Evolutionary conservation across 306 rosid species (phyloP).

Genomic region (Potentilla sterilis): DNA sequence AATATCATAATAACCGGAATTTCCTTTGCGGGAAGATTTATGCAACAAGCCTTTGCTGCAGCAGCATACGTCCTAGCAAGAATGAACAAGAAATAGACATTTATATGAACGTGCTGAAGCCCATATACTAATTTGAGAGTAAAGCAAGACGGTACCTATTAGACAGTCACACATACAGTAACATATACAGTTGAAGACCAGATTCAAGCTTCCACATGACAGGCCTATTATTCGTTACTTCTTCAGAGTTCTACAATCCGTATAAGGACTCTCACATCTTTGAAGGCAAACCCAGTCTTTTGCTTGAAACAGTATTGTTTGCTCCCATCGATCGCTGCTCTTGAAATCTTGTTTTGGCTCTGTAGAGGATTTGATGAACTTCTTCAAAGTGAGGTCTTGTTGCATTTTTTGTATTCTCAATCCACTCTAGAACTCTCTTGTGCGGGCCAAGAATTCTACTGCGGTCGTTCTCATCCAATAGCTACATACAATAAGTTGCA

Average conservation of each 20-base stretch:
- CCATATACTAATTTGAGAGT: background rate
- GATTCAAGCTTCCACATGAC: background rate
- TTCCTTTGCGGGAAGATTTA: background rate
- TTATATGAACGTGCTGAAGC: background rate
- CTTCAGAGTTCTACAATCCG: background rate
- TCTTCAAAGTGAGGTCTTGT: constrained; percentile 82
- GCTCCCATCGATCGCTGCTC: constrained; percentile 33
- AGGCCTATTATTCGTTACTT: background rate
- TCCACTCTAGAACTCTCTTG: constrained; percentile 78
- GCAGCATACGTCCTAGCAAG: background rate
- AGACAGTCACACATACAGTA: background rate
- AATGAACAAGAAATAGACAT: background rate
- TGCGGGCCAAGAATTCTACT: constrained; percentile 69
- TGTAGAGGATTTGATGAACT: constrained; percentile 54
- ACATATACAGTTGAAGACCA: constrained; percentile 9
- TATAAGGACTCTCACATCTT: constrained; percentile 32
- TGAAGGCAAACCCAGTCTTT: constrained; percentile 37
- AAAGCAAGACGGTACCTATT: background rate
- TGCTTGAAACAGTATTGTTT: constrained; percentile 26
- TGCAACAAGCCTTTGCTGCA: background rate
- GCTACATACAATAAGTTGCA: constrained; percentile 36
- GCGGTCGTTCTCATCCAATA: constrained; percentile 61
- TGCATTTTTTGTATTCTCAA: constrained; percentile 69
- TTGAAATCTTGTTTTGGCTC: constrained; percentile 43
- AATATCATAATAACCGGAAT: background rate